A percentile compares a stretch with the other conserved stretches of the same genome.
Evolutionary conservation across 2,329 filamentous ascomycete species (phyloP).

Genomic region (Kalmusia sp.): DNA sequence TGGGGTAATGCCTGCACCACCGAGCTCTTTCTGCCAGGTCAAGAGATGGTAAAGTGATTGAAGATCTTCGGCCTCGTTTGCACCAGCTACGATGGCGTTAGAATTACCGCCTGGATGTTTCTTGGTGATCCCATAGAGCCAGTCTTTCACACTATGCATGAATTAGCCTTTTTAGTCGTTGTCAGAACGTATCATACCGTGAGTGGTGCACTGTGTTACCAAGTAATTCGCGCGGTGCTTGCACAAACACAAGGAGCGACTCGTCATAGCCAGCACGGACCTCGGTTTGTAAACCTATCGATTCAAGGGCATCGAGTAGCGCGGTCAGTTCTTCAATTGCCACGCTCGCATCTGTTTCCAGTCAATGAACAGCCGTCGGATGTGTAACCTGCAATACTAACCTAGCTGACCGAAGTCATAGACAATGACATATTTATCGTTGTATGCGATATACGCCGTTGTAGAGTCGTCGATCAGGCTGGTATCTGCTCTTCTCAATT

Average conservation of each 20-base stretch:
- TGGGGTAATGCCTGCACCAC: conserved; percentile 79
- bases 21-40: conserved; percentile 73
- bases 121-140: conserved; percentile 77
- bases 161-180: neutral
- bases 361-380: neutral
- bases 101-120: conserved; percentile 61
- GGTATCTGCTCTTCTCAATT: conserved; percentile 30
- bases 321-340: conserved; percentile 29
- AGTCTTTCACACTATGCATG: conserved; percentile 74
- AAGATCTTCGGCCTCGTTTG: conserved; percentile 80
- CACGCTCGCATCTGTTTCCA: conserved; percentile 20
- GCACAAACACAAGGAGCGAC: conserved; percentile 38
- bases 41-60: conserved; percentile 80
- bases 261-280: conserved; percentile 39
- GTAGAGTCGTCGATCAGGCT: conserved; percentile 31
- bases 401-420: conserved; percentile 37
- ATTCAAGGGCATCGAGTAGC: conserved; percentile 33
- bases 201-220: conserved; percentile 41
- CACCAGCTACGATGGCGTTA: conserved; percentile 59
- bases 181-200: conserved; percentile 21
- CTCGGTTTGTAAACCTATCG: conserved; percentile 39
- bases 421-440: conserved; percentile 42
- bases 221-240: conserved; percentile 37
- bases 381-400: conserved; percentile 17
- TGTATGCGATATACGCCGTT: conserved; percentile 32